phyloP scores from a whole-genome alignment of 2,329 filamentous ascomycete genomes.

The Claviceps paspali region DNA sequence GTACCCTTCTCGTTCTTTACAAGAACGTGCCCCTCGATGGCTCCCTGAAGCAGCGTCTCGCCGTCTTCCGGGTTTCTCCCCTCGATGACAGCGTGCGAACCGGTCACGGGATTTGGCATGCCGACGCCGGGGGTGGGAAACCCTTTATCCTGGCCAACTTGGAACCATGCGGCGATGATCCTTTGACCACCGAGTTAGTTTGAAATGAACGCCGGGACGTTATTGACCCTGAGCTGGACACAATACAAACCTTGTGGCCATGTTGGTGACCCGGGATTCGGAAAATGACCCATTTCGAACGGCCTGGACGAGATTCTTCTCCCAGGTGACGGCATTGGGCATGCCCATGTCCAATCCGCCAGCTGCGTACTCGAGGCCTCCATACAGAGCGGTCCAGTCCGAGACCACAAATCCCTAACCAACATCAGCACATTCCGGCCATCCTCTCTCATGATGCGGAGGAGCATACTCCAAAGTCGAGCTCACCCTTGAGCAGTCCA shows the following conservation, averaged over 20 bases:
- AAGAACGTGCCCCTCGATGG: constrained; percentile 47
- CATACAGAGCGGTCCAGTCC: constrained; percentile 53
- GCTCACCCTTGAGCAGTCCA: constrained; percentile 45
- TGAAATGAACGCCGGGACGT: too few relatives aligned
- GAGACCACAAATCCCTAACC: constrained; percentile 43
- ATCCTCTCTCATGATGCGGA: too few relatives aligned
- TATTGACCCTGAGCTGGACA: too few relatives aligned
- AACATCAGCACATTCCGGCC: constrained; percentile 11
- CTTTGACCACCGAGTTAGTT: too few relatives aligned
- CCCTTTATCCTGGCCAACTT: constrained; percentile 33
- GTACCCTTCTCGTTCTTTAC: constrained; percentile 43
- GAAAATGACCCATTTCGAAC: constrained; percentile 45
- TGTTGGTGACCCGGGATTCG: constrained; percentile 40
- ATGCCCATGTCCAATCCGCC: constrained; percentile 60
- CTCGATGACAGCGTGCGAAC: constrained; percentile 36
- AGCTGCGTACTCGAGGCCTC: constrained; percentile 42
- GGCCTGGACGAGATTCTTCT: constrained; percentile 39
- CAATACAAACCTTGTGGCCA: constrained; percentile 35
- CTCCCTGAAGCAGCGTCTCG: constrained; percentile 33
- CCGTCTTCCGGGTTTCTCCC: constrained; percentile 31
- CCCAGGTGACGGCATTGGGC: constrained; percentile 32
- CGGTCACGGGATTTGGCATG: constrained; percentile 31
- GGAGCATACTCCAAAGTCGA: constrained; percentile 31
- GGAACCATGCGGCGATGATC: constrained; percentile 38
- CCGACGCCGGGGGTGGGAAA: constrained; percentile 33